Evolutionary conservation across 176 grass and related monocot species (phyloP).

Genomic region (Musa troglodytarum): DNA sequence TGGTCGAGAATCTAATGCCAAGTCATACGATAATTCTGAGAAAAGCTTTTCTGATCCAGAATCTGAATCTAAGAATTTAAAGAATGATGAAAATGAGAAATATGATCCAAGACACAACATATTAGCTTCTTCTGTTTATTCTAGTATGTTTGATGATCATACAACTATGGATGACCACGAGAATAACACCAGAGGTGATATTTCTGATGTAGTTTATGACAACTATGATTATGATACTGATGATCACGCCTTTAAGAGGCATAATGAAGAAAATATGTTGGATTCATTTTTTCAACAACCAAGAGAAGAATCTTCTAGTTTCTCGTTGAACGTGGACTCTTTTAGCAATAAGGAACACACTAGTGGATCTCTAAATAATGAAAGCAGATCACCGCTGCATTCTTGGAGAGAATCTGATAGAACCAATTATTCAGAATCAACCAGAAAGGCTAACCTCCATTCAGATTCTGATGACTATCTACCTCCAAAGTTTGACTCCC

Average conservation of each 20-base stretch:
- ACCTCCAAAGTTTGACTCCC: conserved; percentile 61
- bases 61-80: not conserved
- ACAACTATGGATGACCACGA: conserved; percentile 25
- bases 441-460: conserved; percentile 21
- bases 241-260: conserved; percentile 12
- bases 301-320: conserved; percentile 34
- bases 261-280: conserved; percentile 30
- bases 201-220: conserved; percentile 49
- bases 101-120: conserved; percentile 1
- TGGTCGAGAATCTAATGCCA: not conserved
- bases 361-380: conserved; percentile 33
- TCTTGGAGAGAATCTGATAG: conserved; percentile 23
- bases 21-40: not conserved
- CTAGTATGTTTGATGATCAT: conserved; percentile 20
- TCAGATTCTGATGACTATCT: conserved; percentile 31
- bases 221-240: conserved; percentile 56
- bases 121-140: conserved; percentile 19
- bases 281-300: conserved; percentile 43
- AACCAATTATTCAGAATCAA: conserved; percentile 28
- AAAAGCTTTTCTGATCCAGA: not conserved
- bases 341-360: conserved; percentile 21
- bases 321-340: conserved; percentile 24
- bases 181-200: conserved; percentile 23
- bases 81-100: not conserved
- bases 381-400: conserved; percentile 27